Percentiles rank a stretch among this genome's conserved stretches.
Conservation (phyloP, 2,329 filamentous ascomycete species). For the Colletotrichum liaoningense region DNA sequence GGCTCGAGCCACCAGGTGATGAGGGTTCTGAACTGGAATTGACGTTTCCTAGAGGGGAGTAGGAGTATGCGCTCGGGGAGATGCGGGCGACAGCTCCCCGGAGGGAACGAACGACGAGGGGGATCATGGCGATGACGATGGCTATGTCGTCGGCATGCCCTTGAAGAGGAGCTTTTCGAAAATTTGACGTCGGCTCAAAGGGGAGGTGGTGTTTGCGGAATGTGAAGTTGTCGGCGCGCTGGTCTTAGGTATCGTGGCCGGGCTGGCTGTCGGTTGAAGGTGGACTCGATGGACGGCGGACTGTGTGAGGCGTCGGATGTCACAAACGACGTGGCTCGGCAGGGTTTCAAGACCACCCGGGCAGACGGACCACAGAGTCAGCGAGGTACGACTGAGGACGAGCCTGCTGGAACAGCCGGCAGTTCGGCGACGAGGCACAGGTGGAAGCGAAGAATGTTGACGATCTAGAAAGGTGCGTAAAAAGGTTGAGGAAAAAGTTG, state of each 20-base stretch:
- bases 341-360: slow-evolving; percentile 6
- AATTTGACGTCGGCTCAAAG: too few relatives aligned
- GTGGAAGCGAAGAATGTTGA: background rate
- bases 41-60: slow-evolving; percentile 14
- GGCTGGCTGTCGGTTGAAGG: background rate
- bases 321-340: slow-evolving; percentile 5
- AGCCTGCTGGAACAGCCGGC: background rate
- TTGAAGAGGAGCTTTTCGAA: background rate
- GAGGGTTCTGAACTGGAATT: slow-evolving; percentile 23
- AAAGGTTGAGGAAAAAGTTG: background rate
- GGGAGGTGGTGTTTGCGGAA: background rate
- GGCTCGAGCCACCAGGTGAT: slow-evolving; percentile 7
- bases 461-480: background rate
- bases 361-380: slow-evolving; percentile 3
- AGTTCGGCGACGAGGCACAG: background rate
- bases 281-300: background rate
- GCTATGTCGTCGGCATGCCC: slow-evolving; percentile 12
- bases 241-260: background rate
- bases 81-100: slow-evolving; percentile 33
- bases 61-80: slow-evolving; percentile 23
- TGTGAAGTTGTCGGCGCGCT: background rate
- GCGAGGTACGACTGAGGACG: background rate
- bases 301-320: background rate
- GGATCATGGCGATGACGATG: slow-evolving; percentile 23
- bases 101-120: slow-evolving; percentile 33